These are phyloP conservation scores for Leccinum subtestaceum DNA, from an alignment of 768 basidiomycete species.

Conservation along the genomic window DNA sequence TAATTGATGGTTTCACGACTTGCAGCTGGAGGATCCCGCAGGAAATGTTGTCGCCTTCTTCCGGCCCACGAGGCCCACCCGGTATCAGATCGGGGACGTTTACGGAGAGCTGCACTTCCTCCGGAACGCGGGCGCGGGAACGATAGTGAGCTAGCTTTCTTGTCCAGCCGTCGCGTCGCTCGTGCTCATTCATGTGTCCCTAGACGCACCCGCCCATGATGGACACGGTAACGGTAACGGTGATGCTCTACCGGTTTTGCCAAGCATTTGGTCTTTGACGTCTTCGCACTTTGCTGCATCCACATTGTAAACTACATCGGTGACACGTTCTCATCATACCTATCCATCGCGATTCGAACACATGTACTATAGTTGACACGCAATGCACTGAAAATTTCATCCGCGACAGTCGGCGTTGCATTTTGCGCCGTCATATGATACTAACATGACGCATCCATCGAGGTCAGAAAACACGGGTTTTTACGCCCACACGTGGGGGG, in stretches of 20 bases:
- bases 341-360: conserved; percentile 28
- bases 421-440: conserved; percentile 22
- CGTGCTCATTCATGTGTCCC: conserved; percentile 23
- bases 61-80: conserved; percentile 71
- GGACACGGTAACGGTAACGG: conserved; percentile 83
- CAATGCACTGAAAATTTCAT: conserved; percentile 25
- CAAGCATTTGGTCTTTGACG: conserved; percentile 46
- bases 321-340: conserved; percentile 30
- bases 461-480: conserved; percentile 30
- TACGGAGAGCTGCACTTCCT: conserved; percentile 84
- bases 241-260: conserved; percentile 84
- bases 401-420: conserved; percentile 21
- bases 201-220: conserved; percentile 88
- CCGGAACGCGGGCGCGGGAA: conserved; percentile 74
- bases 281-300: conserved; percentile 19
- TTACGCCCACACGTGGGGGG: conserved; percentile 31
- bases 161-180: conserved; percentile 20
- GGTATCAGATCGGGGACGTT: conserved; percentile 84
- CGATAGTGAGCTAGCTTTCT: conserved; percentile 54
- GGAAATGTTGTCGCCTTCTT: conserved; percentile 75
- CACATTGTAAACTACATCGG: conserved; percentile 33
- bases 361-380: conserved; percentile 32
- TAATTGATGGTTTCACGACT: conserved; percentile 6
- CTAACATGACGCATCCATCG: conserved; percentile 12
- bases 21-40: conserved; percentile 69